A percentile compares a stretch with the other conserved stretches of the same genome.
Evolutionary conservation across 2,329 filamentous ascomycete species (phyloP).

Genomic region (Botrytis galanthina): DNA sequence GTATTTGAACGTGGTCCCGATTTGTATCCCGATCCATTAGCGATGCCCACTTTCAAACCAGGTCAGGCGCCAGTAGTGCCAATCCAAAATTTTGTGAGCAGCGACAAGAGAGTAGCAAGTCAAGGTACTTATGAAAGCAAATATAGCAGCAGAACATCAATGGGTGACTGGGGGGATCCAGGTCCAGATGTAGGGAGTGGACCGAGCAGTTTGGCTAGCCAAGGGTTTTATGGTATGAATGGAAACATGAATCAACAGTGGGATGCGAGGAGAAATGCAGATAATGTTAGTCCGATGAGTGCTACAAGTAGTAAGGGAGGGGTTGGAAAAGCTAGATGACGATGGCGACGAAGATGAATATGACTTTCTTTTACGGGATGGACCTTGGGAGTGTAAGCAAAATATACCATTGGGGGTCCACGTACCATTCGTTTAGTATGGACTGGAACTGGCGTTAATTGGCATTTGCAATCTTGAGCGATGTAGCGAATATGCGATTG

Average conservation of each 20-base stretch:
- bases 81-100: not conserved
- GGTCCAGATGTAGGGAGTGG: conserved; percentile 51
- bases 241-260: conserved; percentile 17
- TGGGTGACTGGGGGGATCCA: conserved; percentile 51
- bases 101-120: conserved; percentile 17
- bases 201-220: not conserved
- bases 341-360: not conserved
- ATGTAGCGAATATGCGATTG: not conserved
- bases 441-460: conserved; percentile 15
- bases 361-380: conserved; percentile 16
- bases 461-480: not conserved
- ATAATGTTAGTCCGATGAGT: conserved; percentile 29
- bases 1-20: not conserved
- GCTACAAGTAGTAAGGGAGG: conserved; percentile 26
- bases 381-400: conserved; percentile 13
- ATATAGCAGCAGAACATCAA: conserved; percentile 32
- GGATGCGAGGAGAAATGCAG: conserved; percentile 21
- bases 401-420: conserved; percentile 16
- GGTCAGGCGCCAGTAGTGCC: not conserved
- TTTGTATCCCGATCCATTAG: conserved; percentile 11
- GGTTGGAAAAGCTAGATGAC: conserved; percentile 34
- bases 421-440: conserved; percentile 17
- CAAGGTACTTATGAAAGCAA: conserved; percentile 30
- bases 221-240: conserved; percentile 18
- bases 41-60: not conserved